Evolutionary conservation across 257 asterid genomes (phyloP), one percentile per base, ranked within the genome.

Genomic region (Eustoma russellianum): DNA sequence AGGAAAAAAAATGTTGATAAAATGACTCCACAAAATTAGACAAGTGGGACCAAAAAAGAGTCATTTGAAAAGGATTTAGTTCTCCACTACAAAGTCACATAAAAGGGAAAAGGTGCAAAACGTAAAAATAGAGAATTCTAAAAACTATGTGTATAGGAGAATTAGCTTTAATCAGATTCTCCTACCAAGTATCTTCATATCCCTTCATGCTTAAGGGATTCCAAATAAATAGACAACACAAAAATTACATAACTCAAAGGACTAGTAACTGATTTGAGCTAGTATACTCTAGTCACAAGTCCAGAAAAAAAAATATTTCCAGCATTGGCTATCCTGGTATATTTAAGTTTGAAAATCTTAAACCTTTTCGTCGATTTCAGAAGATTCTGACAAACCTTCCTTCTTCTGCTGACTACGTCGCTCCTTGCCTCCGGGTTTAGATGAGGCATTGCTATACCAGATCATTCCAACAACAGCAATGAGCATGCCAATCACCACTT

Each of bases 391-490:
- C 30, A 58, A 59, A 66, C 75, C 79, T 19, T 65, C 82, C 52
- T 82, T 77, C 69, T 77, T 79, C 59, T 70, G 87, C 54, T 65
- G 83, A 66, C 72, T 75, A 57, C 53, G 93, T 9, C 95, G 81
- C 70, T 89, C 97, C 63, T 85, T 89, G 17, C 97, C 97, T 5
- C 94, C 97, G 0, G 97, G 94, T 72, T 86, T 89, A 33, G 95
- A 83, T 0, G 97, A 89, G 65, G 97, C 95, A 67, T 89, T 88
- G 24, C 95, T 93, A 6, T 89, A 83, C 97, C 95, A 89, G 59
- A 89, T 52, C 97, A 89, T 89, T 62, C 97, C 97, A 15, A 74
- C 50, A 28, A 89, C 86, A 9, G 97, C 97, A 47, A 86, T 86
- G 50, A 83, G 14, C 97, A 89, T 89, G 60, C 97, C 97, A 18